phyloP scores from a whole-genome alignment of 352 stramenopile genomes.

The Phytophthora pluvialis region DNA sequence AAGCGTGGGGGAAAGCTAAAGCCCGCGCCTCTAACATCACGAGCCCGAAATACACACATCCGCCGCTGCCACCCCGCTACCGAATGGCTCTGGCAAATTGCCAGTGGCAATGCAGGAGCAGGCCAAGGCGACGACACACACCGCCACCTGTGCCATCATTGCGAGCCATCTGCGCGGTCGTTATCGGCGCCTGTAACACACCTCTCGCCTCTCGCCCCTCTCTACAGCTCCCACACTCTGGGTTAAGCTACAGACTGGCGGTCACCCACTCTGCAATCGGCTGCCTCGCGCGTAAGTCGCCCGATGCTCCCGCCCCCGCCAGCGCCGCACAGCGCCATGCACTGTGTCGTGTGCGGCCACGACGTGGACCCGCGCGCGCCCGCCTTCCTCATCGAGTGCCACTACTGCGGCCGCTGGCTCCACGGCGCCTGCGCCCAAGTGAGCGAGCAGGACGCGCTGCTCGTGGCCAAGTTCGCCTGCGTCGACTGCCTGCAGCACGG shows the following conservation, averaged over 20 bases:
- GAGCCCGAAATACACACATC: constrained; percentile 23
- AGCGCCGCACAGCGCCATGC: background rate
- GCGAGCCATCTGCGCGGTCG: constrained; percentile 21
- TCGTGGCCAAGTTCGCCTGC: constrained; percentile 64
- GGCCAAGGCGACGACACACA: constrained; percentile 14
- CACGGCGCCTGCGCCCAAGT: constrained; percentile 63
- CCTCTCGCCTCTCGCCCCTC: constrained; percentile 18
- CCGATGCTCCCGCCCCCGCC: constrained; percentile 17
- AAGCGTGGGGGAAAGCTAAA: background rate
- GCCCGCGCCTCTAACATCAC: background rate
- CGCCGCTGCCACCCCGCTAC: background rate
- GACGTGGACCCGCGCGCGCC: constrained; percentile 33
- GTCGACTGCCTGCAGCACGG: constrained; percentile 47
- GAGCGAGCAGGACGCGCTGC: constrained; percentile 64
- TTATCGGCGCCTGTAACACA: constrained; percentile 22
- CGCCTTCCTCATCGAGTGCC: constrained; percentile 69
- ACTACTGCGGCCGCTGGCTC: constrained; percentile 71
- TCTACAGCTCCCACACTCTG: constrained; percentile 12
- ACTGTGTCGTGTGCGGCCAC: constrained; percentile 37
- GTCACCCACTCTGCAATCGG: constrained; percentile 25
- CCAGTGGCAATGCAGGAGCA: constrained; percentile 14
- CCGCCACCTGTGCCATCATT: constrained; percentile 19
- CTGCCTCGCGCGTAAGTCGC: constrained; percentile 14
- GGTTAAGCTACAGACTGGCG: constrained; percentile 8
- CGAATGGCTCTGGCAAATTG: background rate